Conservation (phyloP, 2,329 filamentous ascomycete species). For the Cercospora sp. region DNA sequence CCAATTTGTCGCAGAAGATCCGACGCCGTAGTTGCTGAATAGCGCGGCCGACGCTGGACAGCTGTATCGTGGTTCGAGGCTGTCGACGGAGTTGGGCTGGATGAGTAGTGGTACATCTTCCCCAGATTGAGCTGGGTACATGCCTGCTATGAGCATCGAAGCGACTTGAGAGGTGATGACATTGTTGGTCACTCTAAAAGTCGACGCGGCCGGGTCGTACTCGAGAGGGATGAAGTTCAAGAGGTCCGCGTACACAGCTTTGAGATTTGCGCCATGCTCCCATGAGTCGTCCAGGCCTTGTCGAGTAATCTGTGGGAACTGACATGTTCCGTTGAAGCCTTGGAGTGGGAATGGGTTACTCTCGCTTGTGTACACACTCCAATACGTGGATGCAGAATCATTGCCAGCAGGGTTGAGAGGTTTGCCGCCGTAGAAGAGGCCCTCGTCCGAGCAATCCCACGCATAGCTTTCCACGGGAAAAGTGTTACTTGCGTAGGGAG, state of each 20-base stretch:
- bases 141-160: conserved; percentile 70
- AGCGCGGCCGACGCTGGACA: conserved; percentile 57
- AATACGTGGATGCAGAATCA: conserved; percentile 60
- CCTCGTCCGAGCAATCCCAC: conserved; percentile 72
- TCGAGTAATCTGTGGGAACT: conserved; percentile 77
- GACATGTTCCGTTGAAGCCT: conserved; percentile 72
- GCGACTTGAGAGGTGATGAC: conserved; percentile 80
- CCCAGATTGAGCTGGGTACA: conserved; percentile 53
- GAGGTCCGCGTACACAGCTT: conserved; percentile 70
- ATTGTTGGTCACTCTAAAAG: conserved; percentile 77
- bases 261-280: conserved; percentile 75
- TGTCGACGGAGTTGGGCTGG: conserved; percentile 62
- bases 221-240: conserved; percentile 65
- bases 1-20: conserved; percentile 57
- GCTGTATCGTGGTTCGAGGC: conserved; percentile 70
- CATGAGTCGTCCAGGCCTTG: conserved; percentile 71
- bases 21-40: conserved; percentile 49
- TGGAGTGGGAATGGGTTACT: conserved; percentile 66
- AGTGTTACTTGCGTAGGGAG: conserved; percentile 73
- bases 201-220: conserved; percentile 50
- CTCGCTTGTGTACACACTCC: conserved; percentile 61
- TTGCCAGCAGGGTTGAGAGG: conserved; percentile 53
- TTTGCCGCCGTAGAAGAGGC: conserved; percentile 68
- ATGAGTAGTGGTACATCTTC: conserved; percentile 44
- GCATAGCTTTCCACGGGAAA: conserved; percentile 71